A percentile compares a stretch with the other conserved stretches of the same genome.
Evolutionary conservation across 2,329 filamentous ascomycete genomes (phyloP).

Genomic region (Penicillium sp.): DNA sequence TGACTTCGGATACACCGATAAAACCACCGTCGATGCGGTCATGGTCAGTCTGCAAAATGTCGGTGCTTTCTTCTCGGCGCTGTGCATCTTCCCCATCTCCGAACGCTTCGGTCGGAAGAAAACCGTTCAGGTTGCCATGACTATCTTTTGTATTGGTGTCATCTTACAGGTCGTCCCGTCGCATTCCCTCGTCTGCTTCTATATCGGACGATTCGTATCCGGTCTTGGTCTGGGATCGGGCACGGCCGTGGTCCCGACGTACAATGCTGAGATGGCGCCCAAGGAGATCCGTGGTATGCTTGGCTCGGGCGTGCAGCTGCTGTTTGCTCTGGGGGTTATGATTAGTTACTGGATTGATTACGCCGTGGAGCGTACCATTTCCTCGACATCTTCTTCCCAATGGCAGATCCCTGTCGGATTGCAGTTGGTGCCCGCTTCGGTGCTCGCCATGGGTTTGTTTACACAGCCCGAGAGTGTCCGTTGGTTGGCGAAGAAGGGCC

Average conservation of each 20-base stretch:
- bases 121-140: slow-evolving; percentile 44
- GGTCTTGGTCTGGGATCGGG: slow-evolving; percentile 47
- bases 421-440: slow-evolving; percentile 47
- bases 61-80: slow-evolving; percentile 51
- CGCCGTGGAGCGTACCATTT: slow-evolving; percentile 41
- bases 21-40: slow-evolving; percentile 44
- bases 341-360: slow-evolving; percentile 48
- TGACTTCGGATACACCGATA: slow-evolving; percentile 42
- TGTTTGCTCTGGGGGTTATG: slow-evolving; percentile 37
- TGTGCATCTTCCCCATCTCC: slow-evolving; percentile 46
- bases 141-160: slow-evolving; percentile 36
- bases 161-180: slow-evolving; percentile 49
- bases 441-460: slow-evolving; percentile 48
- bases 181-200: slow-evolving; percentile 44
- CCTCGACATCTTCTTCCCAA: slow-evolving; percentile 37
- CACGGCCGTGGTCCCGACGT: slow-evolving; percentile 42
- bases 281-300: slow-evolving; percentile 42
- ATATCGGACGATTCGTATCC: slow-evolving; percentile 45
- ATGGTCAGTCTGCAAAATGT: slow-evolving; percentile 49
- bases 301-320: slow-evolving; percentile 36
- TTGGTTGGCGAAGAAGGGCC: slow-evolving; percentile 49
- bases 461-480: slow-evolving; percentile 47
- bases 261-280: slow-evolving; percentile 42
- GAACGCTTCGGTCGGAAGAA: slow-evolving; percentile 44
- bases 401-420: slow-evolving; percentile 50